Evolutionary conservation across 2,329 filamentous ascomycete genomes (phyloP), one percentile per base, ranked within the genome.

Genomic region (Botryotinia globosa): DNA sequence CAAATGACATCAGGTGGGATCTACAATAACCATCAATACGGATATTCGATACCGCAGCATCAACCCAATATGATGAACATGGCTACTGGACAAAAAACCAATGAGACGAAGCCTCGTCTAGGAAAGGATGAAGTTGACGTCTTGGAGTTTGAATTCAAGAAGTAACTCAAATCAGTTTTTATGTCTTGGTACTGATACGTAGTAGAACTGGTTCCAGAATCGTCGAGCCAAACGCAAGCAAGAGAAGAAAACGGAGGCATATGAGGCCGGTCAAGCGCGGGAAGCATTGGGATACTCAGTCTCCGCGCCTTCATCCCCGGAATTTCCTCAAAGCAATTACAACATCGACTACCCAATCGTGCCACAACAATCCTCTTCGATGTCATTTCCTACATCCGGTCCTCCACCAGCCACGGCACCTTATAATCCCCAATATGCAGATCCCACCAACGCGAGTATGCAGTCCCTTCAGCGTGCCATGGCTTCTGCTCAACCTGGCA

Each of bases 141-240:
- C 65, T 82, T 90, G 44, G 89, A 91, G 77, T 83, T 84, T 48
- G 87, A 90, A 78, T 91, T 90, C 76, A 84, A 87, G 74, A 88
- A 88, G n/a, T 8, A 34, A 67, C 16, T 32, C 8, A 25, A 45
- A 32, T 42, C 9, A 39, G n/a, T 12, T 44, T 62, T 18, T 4
- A 29, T 0, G 16, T 34, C 42, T 37, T 25, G 25, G 4, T n/a
- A 67, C 73, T 74, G 59, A 74, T 45, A 48, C 34, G 10, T 58
- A 48, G 39, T 70, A 91, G 89, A 91, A 91, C 79, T 91, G 89
- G 89, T 91, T 91, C 78, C 89, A 91, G 77, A 91, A 91, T 79
- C 84, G 89, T 73, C 85, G 89, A 69, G 89, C 89, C 20, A 80
- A 80, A 71, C 72, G 79, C 54, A 80, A 80, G 85, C 89, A 90